Evolutionary conservation across 2,329 filamentous ascomycete genomes (phyloP).

Genomic region (Ascosphaera apis): DNA sequence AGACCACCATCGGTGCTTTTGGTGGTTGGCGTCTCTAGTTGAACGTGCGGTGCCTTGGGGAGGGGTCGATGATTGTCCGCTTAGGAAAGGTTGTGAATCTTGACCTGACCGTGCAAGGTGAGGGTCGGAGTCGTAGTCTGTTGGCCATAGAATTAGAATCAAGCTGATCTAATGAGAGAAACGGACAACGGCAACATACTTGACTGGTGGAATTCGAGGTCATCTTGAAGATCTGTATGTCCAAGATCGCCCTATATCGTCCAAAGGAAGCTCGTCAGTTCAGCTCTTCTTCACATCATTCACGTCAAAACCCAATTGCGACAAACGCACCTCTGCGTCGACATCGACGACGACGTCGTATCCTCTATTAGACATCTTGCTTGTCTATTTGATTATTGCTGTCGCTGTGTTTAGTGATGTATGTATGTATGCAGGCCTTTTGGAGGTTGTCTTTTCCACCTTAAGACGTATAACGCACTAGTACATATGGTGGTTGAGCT

Average conservation of each 20-base stretch:
- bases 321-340: slow-evolving; percentile 67
- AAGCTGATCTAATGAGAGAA: not conserved
- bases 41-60: slow-evolving; percentile 19
- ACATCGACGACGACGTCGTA: slow-evolving; percentile 98
- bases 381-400: not conserved
- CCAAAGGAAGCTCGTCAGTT: too few relatives aligned
- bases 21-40: slow-evolving; percentile 21
- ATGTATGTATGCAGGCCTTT: not conserved
- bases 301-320: too few relatives aligned
- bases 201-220: slow-evolving; percentile 96
- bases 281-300: too few relatives aligned
- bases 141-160: slow-evolving; percentile 3
- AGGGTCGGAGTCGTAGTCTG: slow-evolving; percentile 44
- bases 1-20: slow-evolving; percentile 81
- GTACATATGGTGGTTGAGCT: too few relatives aligned
- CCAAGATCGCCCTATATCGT: slow-evolving; percentile 65
- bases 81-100: slow-evolving; percentile 27
- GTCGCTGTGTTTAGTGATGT: not conserved
- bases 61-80: slow-evolving; percentile 17
- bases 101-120: slow-evolving; percentile 26
- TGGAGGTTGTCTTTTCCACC: too few relatives aligned
- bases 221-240: slow-evolving; percentile 93
- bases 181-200: slow-evolving; percentile 22
- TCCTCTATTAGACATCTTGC: slow-evolving; percentile 53
- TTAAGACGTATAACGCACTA: too few relatives aligned